These are phyloP conservation scores for Microcyclospora tardicrescens DNA, from an alignment of 2,329 filamentous ascomycete species.

Conservation along the genomic window DNA sequence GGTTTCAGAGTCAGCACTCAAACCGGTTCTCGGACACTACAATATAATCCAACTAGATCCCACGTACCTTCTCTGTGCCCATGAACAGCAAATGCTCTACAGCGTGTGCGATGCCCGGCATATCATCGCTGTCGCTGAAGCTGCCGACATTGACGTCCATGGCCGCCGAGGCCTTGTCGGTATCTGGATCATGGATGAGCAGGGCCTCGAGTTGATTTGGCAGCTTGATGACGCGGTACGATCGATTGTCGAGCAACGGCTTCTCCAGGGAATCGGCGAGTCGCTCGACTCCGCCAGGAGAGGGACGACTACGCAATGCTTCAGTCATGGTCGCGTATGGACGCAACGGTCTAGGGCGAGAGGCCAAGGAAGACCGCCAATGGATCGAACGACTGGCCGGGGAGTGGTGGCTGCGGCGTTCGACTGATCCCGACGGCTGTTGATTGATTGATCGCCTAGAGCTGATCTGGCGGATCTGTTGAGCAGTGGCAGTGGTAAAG, in stretches of 20 bases:
- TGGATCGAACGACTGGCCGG: no score
- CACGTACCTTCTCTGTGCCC: constrained; percentile 76
- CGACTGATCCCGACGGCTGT: no score
- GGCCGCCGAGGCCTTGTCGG: constrained; percentile 91
- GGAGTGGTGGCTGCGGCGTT: no score
- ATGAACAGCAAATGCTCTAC: constrained; percentile 96
- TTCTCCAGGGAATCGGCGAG: constrained; percentile 62
- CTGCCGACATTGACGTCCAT: constrained; percentile 93
- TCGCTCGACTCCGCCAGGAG: constrained; percentile 18
- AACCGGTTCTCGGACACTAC: background rate
- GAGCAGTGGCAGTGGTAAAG: no score
- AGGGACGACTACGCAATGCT: constrained; percentile 6
- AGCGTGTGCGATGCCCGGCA: constrained; percentile 91
- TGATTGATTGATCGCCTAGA: no score
- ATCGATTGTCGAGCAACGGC: constrained; percentile 70
- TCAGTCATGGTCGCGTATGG: constrained; percentile 8
- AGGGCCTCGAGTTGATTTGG: constrained; percentile 81
- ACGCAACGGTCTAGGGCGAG: no score
- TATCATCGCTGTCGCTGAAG: constrained; percentile 80
- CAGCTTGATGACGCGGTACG: constrained; percentile 76
- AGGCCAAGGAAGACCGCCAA: no score
- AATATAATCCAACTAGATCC: background rate
- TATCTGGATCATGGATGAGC: constrained; percentile 84
- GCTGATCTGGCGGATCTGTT: no score
- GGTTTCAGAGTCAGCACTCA: constrained; percentile 6